Percentiles rank a stretch among this genome's conserved stretches.
Conservation (phyloP, 768 basidiomycete genomes). For the Trametes maxima region DNA sequence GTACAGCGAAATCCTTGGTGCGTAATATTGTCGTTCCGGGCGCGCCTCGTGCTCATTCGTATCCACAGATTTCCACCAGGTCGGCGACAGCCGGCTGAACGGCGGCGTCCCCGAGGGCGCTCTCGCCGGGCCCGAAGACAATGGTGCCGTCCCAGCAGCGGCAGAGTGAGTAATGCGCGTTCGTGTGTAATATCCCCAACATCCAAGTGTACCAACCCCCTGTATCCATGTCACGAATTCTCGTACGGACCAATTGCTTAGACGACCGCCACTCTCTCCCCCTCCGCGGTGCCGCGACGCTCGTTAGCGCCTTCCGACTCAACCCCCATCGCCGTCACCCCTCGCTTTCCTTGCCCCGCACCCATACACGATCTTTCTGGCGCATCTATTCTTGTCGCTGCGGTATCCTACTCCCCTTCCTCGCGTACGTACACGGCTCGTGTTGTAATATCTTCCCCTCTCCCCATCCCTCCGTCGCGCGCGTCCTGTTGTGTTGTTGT, state of each 20-base stretch:
- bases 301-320: not conserved
- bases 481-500: not conserved
- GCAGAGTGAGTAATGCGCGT: conserved; percentile 2
- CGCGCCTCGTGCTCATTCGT: not conserved
- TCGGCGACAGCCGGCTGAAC: conserved; percentile 53
- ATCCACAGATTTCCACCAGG: conserved; percentile 76
- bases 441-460: not conserved
- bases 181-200: not conserved
- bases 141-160: conserved; percentile 15
- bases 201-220: conserved; percentile 6
- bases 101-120: conserved; percentile 58
- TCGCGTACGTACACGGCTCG: not conserved
- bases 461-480: not conserved
- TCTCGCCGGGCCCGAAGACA: conserved; percentile 63
- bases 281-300: not conserved
- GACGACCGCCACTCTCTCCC: not conserved
- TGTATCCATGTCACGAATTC: conserved; percentile 13
- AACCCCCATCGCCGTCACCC: not conserved
- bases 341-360: not conserved
- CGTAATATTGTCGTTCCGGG: conserved; percentile 30
- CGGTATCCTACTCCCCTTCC: not conserved
- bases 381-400: conserved; percentile 4
- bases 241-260: conserved; percentile 18
- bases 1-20: conserved; percentile 97
- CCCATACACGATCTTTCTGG: conserved; percentile 6